Percentiles rank a stretch among this genome's conserved stretches.
Evolutionary conservation across 257 asterid species (phyloP).

Genomic region (Eustoma russellianum): DNA sequence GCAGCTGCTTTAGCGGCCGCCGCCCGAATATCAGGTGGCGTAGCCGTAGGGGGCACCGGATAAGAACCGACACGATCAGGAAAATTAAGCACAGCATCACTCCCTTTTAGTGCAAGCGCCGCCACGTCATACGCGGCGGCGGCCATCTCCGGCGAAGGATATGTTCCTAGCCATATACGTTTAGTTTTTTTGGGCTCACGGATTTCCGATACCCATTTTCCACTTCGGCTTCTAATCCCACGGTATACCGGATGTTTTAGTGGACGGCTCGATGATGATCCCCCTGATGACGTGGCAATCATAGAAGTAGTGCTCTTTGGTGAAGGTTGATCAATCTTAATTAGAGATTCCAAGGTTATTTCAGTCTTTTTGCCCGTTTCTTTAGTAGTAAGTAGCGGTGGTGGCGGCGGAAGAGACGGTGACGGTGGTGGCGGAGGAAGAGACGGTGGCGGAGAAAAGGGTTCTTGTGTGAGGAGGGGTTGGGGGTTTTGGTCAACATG

Average conservation of each 20-base stretch:
- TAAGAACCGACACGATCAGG: slow-evolving; percentile 25
- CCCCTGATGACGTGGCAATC: too few relatives aligned
- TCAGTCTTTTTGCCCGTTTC: too few relatives aligned
- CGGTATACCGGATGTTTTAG: slow-evolving; percentile 32
- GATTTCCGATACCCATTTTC: slow-evolving; percentile 48
- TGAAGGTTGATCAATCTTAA: too few relatives aligned
- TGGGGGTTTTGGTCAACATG: slow-evolving; percentile 7
- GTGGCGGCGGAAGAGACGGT: slow-evolving; percentile 3
- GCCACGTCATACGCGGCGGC: slow-evolving; percentile 44
- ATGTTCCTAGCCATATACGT: slow-evolving; percentile 43
- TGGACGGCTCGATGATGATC: slow-evolving; percentile 2
- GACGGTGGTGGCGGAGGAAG: slow-evolving; percentile 1
- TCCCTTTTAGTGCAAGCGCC: slow-evolving; percentile 32
- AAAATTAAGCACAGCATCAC: slow-evolving; percentile 28
- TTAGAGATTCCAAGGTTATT: too few relatives aligned
- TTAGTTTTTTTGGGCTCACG: slow-evolving; percentile 39
- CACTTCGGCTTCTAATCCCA: slow-evolving; percentile 47
- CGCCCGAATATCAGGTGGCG: slow-evolving; percentile 31
- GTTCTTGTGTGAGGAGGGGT: slow-evolving; percentile 4
- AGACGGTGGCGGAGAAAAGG: slow-evolving; percentile 1
- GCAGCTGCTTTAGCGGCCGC: slow-evolving; percentile 45
- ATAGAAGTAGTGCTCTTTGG: too few relatives aligned
- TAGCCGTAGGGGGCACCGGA: slow-evolving; percentile 34
- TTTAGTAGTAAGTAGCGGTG: too few relatives aligned
- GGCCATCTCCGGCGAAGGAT: slow-evolving; percentile 40